These are phyloP conservation scores for Theileria luwenshuni DNA, from an alignment of 169 alveolate genomes.

Conservation along the genomic window DNA sequence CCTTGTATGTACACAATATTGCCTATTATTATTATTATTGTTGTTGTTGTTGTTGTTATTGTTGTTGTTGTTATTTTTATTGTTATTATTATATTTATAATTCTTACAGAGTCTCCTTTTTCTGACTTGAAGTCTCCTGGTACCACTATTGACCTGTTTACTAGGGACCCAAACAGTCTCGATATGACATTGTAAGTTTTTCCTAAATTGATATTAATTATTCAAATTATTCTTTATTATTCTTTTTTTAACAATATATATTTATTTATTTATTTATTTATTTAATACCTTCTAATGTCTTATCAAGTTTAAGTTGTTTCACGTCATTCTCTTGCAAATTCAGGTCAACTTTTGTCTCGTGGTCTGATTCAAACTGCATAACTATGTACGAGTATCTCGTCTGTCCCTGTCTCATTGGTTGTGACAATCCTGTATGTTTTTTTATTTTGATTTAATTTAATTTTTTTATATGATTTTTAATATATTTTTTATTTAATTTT, in stretches of 20 bases:
- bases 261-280: too few species aligned
- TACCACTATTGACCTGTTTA: conserved; percentile 88
- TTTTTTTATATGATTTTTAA: too few species aligned
- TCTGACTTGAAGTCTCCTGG: conserved; percentile 93
- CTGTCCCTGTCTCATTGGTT: conserved; percentile 95
- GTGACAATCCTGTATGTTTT: conserved; percentile 64
- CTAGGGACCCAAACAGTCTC: conserved; percentile 88
- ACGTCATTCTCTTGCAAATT: conserved; percentile 87
- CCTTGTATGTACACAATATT: conserved; percentile 93
- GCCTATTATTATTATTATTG: conserved; percentile 25
- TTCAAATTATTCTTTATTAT: not conserved
- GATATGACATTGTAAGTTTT: conserved; percentile 91
- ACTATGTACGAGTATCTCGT: conserved; percentile 93
- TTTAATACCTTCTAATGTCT: conserved; percentile 78
- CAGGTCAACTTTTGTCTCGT: conserved; percentile 86
- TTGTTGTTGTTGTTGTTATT: not conserved
- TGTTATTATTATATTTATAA: not conserved
- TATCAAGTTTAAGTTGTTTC: conserved; percentile 80
- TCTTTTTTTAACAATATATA: too few species aligned
- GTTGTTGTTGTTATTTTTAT: not conserved
- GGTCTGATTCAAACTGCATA: conserved; percentile 91
- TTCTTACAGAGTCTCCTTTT: conserved; percentile 75
- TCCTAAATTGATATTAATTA: conserved; percentile 44
- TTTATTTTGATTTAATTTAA: too few species aligned
- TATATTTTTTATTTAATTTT: too few species aligned